Base-by-base conservation (phyloP, 495 filamentous ascomycete genomes). In the Cercophora samala region DNA sequence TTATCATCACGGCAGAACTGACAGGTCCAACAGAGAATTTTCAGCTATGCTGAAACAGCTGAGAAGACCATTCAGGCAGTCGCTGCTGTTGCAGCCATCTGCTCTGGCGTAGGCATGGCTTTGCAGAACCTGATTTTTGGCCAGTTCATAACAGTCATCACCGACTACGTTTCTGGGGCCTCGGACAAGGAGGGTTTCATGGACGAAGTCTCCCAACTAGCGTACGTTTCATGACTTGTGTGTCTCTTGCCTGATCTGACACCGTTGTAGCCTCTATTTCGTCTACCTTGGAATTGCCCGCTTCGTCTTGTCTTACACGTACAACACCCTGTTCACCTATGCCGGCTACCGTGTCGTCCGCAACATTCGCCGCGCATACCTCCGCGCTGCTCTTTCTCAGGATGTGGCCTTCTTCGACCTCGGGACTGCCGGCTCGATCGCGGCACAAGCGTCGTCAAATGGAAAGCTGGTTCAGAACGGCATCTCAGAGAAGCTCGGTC, bases 401-500 rank as follows among this genome's bases (percentile, higher is more conserved):
- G 76, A 79, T 17, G 90, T 97, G 71, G 93, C 86, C 55, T 96
- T 90, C 71, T 97, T 93, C 73, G 93, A 97, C 72, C 90, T 89
- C 65, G 85, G 93, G 21, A 90, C 91, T 32, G 90, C 91, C 21
- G 93, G 92, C 64, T 92, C 94, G 75, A 90, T 97, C 64, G 93
- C 93, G 0, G 94, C 91, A 4, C 87, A 91, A 62, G 94, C 95
- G 68, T 95, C 92, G 0, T 86, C 91, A 29, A 92, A 97, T 75
- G 93, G 91, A 54, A 92, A 93, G 68, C 76, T 91, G 42, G 86
- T 96, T 54, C 92, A 94, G 74, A 89, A 92, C 66, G 92, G 91
- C 65, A 87, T 95, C 60, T 93, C 92, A 0, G 90, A 94, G 76
- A 95, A 94, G 77, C 81, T 95, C 60, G 89, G 88, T 5, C 80